phyloP scores from a whole-genome alignment of 257 asterid species.

The Salvia splendens region DNA sequence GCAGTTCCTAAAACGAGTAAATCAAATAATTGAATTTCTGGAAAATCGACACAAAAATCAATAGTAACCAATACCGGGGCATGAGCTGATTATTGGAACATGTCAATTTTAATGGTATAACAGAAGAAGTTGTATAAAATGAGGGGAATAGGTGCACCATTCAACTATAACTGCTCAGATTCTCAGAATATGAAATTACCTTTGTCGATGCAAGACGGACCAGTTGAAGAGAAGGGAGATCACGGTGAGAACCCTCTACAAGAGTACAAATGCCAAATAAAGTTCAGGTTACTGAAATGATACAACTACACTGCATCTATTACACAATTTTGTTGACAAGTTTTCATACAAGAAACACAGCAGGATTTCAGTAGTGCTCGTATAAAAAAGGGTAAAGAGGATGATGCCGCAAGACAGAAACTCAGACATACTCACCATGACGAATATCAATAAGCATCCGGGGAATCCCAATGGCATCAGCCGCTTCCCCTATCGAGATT shows the following conservation, averaged over 20 bases:
- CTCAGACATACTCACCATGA: constrained; percentile 56
- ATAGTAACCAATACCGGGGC: neutral
- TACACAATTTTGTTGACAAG: neutral
- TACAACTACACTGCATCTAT: neutral
- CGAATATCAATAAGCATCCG: constrained; percentile 92
- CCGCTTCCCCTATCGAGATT: constrained; percentile 83
- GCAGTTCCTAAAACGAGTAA: neutral
- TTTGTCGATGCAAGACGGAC: constrained; percentile 76
- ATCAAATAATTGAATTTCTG: neutral
- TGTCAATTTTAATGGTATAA: neutral
- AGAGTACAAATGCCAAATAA: constrained; percentile 31
- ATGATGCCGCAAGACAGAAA: constrained; percentile 19
- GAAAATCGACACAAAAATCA: neutral
- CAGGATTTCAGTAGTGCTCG: neutral
- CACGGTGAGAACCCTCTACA: constrained; percentile 96
- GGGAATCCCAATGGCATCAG: constrained; percentile 74
- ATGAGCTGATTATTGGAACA: constrained; percentile 4
- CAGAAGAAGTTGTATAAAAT: neutral
- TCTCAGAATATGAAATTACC: constrained; percentile 44
- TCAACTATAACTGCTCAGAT: constrained; percentile 7
- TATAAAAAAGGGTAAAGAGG: neutral
- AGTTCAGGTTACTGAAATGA: neutral
- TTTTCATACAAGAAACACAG: neutral
- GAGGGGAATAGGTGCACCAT: neutral
- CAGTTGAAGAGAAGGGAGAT: constrained; percentile 80